These are phyloP conservation scores for Coffea canephora DNA, from an alignment of 257 asterid species.

Conservation along the genomic window DNA sequence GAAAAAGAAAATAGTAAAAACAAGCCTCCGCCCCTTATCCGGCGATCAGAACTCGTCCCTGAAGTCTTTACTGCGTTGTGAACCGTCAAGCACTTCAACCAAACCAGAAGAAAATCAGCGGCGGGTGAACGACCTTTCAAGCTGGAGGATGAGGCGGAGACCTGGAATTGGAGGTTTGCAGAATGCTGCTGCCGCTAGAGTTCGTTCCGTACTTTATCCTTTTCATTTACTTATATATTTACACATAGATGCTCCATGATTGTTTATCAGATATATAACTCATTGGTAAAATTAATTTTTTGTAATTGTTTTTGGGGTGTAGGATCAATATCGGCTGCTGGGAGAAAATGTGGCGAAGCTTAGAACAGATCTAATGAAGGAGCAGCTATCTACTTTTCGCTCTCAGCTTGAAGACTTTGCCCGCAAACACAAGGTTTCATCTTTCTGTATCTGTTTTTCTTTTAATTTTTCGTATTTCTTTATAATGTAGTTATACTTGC, in stretches of 20 bases:
- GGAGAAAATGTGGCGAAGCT: conserved; percentile 97
- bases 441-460: background rate
- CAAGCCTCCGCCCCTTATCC: too few species aligned
- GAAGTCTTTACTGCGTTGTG: too few species aligned
- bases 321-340: conserved; percentile 85
- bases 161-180: conserved; percentile 96
- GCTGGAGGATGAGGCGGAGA: conserved; percentile 71
- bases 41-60: too few species aligned
- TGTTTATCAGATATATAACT: background rate
- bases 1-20: too few species aligned
- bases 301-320: conserved; percentile 8
- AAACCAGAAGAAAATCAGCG: background rate
- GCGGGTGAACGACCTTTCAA: background rate
- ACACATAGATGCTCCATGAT: too few species aligned
- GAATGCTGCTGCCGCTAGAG: conserved; percentile 98
- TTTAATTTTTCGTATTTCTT: background rate
- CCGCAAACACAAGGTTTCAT: conserved; percentile 79
- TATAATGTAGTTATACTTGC: background rate
- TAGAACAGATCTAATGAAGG: conserved; percentile 94
- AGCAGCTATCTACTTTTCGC: conserved; percentile 90
- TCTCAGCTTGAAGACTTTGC: conserved; percentile 95
- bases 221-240: background rate
- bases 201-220: conserved; percentile 20
- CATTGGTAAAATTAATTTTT: too few species aligned
- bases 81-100: too few species aligned